Base-by-base conservation (phyloP, 1,284 basidiomycete genomes). In the Moniliophthora roreri region DNA sequence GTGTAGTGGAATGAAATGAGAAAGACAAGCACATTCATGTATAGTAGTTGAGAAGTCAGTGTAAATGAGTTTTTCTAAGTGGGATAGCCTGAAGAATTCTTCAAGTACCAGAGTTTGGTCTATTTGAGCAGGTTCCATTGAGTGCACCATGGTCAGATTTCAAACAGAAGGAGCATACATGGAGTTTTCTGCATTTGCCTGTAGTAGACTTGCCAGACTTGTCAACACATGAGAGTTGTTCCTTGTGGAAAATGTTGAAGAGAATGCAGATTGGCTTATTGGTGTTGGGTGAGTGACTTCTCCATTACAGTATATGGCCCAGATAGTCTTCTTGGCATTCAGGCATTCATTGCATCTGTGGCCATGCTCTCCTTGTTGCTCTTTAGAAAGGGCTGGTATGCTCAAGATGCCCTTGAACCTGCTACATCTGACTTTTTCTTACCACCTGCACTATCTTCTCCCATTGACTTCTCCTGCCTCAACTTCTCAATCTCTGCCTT, bases 31-130 rank as follows among this genome's bases (percentile, higher is more conserved):
- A 11, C 28, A 40, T 24, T 2, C n/a, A 16, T 49, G 47, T 1
- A 54, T 45, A 28, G 32, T 6, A n/a, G 26, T 26, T 0, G 23
- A 50, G 18, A 54, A 42, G 24, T 54, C 35, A 6, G 40, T 15
- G 28, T 54, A 54, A 11, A 36, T 15, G 20, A 54, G 48, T 9
- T 9, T 28, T 7, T 11, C 40, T 0, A 34, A 41, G 3, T 20
- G 15, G 15, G 21, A 18, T 4, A 54, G 1, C 18, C 8, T 21
- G 24, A 23, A 40, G 32, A 36, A 40, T n/a, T n/a, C 21, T 2
- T 3, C 35, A 16, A 37, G 36, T 3, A 13, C 36, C 13, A 37
- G 36, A 13, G 10, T 20, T 41, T 6, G 18, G 10, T 20, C 13
- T 10, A 8, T 8, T 8, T 11, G 3, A 41, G 11, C 18, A 10